Conservation (phyloP, 2,329 filamentous ascomycete species). For the Trichoderma atroviride region DNA sequence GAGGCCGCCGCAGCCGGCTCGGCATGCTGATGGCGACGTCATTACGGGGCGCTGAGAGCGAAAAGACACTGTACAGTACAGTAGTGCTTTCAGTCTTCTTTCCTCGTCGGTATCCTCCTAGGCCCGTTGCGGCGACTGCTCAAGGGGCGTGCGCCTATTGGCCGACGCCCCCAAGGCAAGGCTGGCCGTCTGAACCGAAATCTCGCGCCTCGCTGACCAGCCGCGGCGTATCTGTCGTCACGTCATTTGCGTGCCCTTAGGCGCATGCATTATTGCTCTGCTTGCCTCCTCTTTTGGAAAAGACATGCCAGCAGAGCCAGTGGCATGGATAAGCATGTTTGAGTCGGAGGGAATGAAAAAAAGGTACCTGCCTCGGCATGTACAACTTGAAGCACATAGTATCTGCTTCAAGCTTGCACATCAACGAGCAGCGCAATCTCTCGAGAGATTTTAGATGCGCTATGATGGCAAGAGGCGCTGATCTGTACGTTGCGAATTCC, state of each 20-base stretch:
- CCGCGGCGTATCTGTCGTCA: slow-evolving; percentile 15
- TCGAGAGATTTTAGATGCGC: neutral
- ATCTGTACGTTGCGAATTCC: neutral
- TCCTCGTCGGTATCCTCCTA: neutral
- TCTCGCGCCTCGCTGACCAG: slow-evolving; percentile 12
- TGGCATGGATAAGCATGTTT: slow-evolving; percentile 16
- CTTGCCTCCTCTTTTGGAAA: neutral
- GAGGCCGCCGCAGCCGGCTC: slow-evolving; percentile 32
- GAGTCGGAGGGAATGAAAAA: neutral
- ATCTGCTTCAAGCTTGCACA: neutral
- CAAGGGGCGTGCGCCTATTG: neutral
- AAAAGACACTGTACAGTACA: neutral
- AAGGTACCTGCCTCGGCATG: neutral
- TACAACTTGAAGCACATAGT: no score
- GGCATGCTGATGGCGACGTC: slow-evolving; percentile 30
- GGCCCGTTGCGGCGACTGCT: slow-evolving; percentile 1
- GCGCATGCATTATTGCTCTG: neutral
- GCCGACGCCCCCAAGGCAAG: neutral
- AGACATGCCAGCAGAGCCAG: neutral
- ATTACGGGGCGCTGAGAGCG: slow-evolving; percentile 20
- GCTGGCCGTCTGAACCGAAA: slow-evolving; percentile 23
- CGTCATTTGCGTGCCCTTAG: slow-evolving; percentile 7
- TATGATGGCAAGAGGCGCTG: neutral
- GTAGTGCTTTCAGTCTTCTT: neutral
- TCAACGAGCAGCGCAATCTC: neutral